Base-by-base conservation (phyloP, 108 stramenopile genomes). In the Epithemia pelagica region DNA sequence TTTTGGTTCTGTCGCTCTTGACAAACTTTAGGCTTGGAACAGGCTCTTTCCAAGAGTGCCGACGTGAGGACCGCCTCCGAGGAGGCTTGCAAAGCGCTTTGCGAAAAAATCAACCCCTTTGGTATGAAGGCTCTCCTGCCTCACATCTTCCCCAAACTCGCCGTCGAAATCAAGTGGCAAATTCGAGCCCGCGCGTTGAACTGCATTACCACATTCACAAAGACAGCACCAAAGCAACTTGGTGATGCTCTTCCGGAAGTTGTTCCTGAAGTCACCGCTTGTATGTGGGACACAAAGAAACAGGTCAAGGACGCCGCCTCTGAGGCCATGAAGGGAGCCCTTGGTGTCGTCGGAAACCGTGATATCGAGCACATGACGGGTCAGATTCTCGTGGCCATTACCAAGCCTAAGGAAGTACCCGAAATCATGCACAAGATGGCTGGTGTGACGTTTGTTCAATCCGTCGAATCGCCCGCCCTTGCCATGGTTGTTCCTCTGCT, bases 401-500 rank as follows among this genome's bases (percentile, higher is more conserved):
- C 95, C 67, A 94, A 91, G 78, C 96, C 96, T 29, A 93, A 95
- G 85, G 90, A 95, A 69, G 96, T 96, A 15, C 91, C 91, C 52
- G 96, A 95, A 81, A 94, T 94, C 82, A 95, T 96, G 89, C 96
- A 96, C 91, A 66, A 83, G 61, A 91, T 96, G 87, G 96, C 96
- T 32, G 96, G 94, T 65, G 94, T 95, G 26, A 92, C 93, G 57
- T 99, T 99, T 75, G 96, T 98, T 67, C 99, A 99, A 79, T 81
- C 89, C 33, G 96, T 99, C 58, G 99, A 99, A 61, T 94, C 92
- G 21, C 89, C 99, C 2, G 97, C 98, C 8, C 92, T 99, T 69
- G 99, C 99, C 63, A 91, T 99, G 81, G 87, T 98, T 73, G 95
- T 99, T 30, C 99, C 99, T n/a, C 80, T 99, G 28, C 84, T 99